Evolutionary conservation across 352 stramenopile genomes (phyloP).

Genomic region (Phytophthora meadii): DNA sequence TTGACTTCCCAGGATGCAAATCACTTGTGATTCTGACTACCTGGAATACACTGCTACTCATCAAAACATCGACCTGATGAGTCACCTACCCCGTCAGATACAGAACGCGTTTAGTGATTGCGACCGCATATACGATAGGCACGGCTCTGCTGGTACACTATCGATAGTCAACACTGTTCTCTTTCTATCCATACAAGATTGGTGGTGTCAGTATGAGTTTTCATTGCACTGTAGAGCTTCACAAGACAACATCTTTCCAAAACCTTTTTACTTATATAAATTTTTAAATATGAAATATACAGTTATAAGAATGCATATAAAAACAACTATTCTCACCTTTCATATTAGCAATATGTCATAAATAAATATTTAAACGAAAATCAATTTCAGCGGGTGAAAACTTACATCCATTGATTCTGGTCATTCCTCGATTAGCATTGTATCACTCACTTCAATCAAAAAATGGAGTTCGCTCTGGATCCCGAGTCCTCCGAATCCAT

Average conservation of each 20-base stretch:
- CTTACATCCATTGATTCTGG: not conserved
- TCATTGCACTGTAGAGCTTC: not conserved
- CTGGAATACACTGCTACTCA: conserved; percentile 3
- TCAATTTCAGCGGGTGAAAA: not conserved
- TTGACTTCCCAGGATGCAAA: conserved; percentile 6
- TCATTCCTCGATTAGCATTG: conserved; percentile 13
- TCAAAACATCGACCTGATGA: conserved; percentile 20
- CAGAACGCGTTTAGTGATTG: conserved; percentile 8
- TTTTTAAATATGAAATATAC: not conserved
- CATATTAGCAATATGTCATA: not conserved
- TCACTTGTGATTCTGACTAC: conserved; percentile 2
- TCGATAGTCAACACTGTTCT: not conserved
- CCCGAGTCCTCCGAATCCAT: conserved; percentile 25
- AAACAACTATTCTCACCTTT: no score
- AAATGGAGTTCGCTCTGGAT: conserved; percentile 23
- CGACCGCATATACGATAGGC: not conserved
- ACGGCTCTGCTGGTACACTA: no score
- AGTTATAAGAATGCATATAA: no score
- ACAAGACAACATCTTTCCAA: not conserved
- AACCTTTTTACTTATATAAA: not conserved
- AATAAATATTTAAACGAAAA: not conserved
- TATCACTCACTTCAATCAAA: not conserved
- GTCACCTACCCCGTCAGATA: not conserved
- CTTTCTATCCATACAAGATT: not conserved
- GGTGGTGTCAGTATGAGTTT: not conserved